Conservation (phyloP, 1,139 yeast species). For the Taiozyma onychis region DNA sequence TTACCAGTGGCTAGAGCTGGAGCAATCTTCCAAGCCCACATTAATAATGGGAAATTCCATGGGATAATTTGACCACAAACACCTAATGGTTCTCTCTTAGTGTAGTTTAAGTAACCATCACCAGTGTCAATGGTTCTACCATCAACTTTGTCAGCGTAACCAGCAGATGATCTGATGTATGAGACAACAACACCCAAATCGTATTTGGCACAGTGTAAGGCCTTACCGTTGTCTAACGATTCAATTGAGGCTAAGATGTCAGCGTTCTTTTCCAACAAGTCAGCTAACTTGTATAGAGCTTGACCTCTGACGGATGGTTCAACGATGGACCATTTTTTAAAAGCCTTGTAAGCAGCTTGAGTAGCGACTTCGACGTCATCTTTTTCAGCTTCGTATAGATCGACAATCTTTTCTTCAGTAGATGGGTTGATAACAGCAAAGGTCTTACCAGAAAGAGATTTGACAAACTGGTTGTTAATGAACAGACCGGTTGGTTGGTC, state of each 20-base stretch:
- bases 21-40: conserved; percentile 83
- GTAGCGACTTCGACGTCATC: conserved; percentile 59
- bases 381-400: conserved; percentile 48
- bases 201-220: conserved; percentile 47
- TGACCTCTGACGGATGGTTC: conserved; percentile 52
- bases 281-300: conserved; percentile 59
- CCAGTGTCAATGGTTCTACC: conserved; percentile 70
- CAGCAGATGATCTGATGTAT: conserved; percentile 68
- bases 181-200: conserved; percentile 55
- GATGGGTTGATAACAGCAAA: conserved; percentile 50
- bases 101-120: conserved; percentile 52
- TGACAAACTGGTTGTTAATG: conserved; percentile 55
- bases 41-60: conserved; percentile 83
- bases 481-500: conserved; percentile 66
- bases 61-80: conserved; percentile 82
- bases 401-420: conserved; percentile 50
- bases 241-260: conserved; percentile 66
- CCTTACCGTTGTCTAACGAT: conserved; percentile 80
- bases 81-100: conserved; percentile 64
- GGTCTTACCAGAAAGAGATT: conserved; percentile 43
- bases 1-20: conserved; percentile 83
- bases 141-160: conserved; percentile 73
- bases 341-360: conserved; percentile 50
- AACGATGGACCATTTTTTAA: conserved; percentile 38
- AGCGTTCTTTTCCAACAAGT: conserved; percentile 51